Percentiles rank a stretch among this genome's conserved stretches.
These are phyloP conservation scores for Trypanosoma theileri DNA, from an alignment of 208 protist species.

Conservation along the genomic window DNA sequence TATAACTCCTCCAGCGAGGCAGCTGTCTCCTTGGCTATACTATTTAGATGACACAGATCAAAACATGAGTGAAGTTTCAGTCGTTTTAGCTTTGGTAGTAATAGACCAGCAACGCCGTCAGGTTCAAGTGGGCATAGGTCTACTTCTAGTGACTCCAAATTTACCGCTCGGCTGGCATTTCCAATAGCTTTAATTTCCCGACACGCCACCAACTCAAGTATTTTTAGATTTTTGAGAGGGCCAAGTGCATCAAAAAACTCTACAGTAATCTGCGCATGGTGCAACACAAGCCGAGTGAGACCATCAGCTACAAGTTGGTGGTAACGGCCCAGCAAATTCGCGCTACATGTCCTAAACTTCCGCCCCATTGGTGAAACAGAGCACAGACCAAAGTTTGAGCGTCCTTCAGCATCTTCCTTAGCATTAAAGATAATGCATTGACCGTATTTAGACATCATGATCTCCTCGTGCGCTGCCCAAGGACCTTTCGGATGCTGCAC, in stretches of 20 bases:
- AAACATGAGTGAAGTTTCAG: constrained; percentile 67
- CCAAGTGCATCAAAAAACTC: constrained; percentile 67
- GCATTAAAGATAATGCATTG: constrained; percentile 84
- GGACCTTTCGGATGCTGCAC: constrained; percentile 67
- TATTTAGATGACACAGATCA: constrained; percentile 70
- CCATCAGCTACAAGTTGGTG: constrained; percentile 69
- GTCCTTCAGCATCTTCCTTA: constrained; percentile 60
- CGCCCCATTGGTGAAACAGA: constrained; percentile 75
- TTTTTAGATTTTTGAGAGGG: constrained; percentile 47
- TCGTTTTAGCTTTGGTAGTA: constrained; percentile 52
- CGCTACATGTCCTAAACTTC: constrained; percentile 73
- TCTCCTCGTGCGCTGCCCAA: constrained; percentile 65
- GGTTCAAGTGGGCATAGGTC: constrained; percentile 68
- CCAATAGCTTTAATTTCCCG: constrained; percentile 60
- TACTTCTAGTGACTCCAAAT: constrained; percentile 60
- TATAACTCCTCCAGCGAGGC: constrained; percentile 58
- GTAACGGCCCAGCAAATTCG: constrained; percentile 64
- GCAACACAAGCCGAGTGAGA: constrained; percentile 62
- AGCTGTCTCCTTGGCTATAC: constrained; percentile 56
- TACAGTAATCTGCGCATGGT: constrained; percentile 69
- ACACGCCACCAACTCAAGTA: constrained; percentile 77
- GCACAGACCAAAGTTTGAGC: constrained; percentile 58
- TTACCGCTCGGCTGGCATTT: constrained; percentile 47
- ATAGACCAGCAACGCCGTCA: constrained; percentile 58
- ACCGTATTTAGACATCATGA: constrained; percentile 79